Evolutionary conservation across 805 yeast species (phyloP).

Genomic region (Candida corydali): DNA sequence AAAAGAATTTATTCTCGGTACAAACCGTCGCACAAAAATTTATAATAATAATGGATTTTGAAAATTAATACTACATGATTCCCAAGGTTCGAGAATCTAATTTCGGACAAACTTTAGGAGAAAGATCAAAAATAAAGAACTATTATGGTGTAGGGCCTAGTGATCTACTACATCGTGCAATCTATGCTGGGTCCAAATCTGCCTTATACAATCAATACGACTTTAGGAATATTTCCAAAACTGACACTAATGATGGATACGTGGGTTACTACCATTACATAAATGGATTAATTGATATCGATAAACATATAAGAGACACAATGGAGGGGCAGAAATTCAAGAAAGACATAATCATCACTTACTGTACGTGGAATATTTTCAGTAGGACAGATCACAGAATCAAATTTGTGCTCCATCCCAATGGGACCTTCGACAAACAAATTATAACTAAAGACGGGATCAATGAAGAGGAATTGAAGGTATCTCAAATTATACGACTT

Average conservation of each 20-base stretch:
- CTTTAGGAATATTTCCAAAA: slow-evolving; percentile 15
- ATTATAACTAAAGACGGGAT: slow-evolving; percentile 12
- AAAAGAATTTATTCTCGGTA: no score
- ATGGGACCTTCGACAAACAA: slow-evolving; percentile 24
- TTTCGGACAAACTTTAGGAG: slow-evolving; percentile 26
- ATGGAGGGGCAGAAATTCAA: slow-evolving; percentile 18
- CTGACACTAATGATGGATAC: slow-evolving; percentile 34
- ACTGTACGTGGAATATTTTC: slow-evolving; percentile 72
- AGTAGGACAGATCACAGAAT: slow-evolving; percentile 71
- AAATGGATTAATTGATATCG: slow-evolving; percentile 32
- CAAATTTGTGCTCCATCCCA: slow-evolving; percentile 39
- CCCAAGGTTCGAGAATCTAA: slow-evolving; percentile 25
- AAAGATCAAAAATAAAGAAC: slow-evolving; percentile 18
- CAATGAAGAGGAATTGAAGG: slow-evolving; percentile 61
- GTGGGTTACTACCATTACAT: slow-evolving; percentile 36
- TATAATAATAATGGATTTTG: slow-evolving; percentile 22
- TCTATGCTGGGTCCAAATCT: slow-evolving; percentile 28
- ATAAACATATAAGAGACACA: slow-evolving; percentile 22
- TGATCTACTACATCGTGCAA: slow-evolving; percentile 37
- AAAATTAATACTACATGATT: slow-evolving; percentile 2
- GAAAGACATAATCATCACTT: slow-evolving; percentile 43
- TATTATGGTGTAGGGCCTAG: slow-evolving; percentile 28
- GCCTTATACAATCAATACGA: slow-evolving; percentile 23
- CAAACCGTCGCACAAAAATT: slow-evolving; percentile 9
- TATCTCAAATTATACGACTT: slow-evolving; percentile 53